Base-by-base conservation (phyloP, 441 rosid species). In the Bocquillonia castaneifolia region DNA sequence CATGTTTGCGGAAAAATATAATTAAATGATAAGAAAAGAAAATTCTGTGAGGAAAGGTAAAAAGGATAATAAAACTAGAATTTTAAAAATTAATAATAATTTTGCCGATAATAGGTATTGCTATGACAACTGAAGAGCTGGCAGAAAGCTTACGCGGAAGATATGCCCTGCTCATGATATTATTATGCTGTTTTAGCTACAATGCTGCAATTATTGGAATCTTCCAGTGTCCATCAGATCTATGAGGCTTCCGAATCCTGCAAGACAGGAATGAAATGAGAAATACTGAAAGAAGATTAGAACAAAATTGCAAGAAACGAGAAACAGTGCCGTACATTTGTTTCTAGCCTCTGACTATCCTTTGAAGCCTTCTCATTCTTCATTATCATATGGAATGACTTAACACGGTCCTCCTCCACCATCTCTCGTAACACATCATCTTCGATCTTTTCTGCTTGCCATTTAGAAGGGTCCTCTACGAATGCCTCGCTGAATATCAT, bases 401-500 rank as follows among this genome's bases (percentile, higher is more conserved):
- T 92, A 0, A 84, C 85, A 28, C 64, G 79, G 72, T 94, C 97
- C 68, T 84, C 98, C 56, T 75, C 97, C 5, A 94, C 95, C 60
- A 94, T 86, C 75, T 92, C 97, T 63, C 98, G 81, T 48, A 92
- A 71, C 42, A 90, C 84, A 72, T 86, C 92, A 3, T 94, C 98
- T 76, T 88, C 99, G 8, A 92, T 87, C 84, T 94, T 92, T 71
- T 88, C 89, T 3, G 93, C 91, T 74, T 90, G 97, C 92, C 98
- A 92, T 0, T 72, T 80, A 66, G 96, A 82, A 0, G 98, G 98
- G 54, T 92, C 98, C 74, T 88, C 97, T 51, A 88, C 97, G 39
- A 90, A 86, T 4, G 84, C 98, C 74, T 94, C 99, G 3, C 98
- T 94, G 32, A 94, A 94, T 47, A 94, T 94, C 99, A 94, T 92